Percentiles rank a stretch among this genome's conserved stretches.
Conservation (phyloP, 371 early-diverging fungal species). For the Lichtheimia corymbifera region DNA sequence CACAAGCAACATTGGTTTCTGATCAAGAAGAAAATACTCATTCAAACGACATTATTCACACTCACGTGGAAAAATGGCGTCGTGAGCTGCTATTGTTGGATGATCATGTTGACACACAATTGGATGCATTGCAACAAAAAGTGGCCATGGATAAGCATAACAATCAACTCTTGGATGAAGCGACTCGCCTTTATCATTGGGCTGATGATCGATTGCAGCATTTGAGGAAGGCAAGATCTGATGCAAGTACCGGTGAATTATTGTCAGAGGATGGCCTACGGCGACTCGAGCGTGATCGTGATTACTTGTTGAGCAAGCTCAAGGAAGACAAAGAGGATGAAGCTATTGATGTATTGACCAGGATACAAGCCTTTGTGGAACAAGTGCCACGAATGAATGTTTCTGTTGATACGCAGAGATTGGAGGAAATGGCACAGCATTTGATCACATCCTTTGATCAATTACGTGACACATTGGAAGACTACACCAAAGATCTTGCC, state of each 20-base stretch:
- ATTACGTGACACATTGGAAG: slow-evolving; percentile 29
- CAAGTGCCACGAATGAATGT: slow-evolving; percentile 14
- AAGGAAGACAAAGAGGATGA: slow-evolving; percentile 36
- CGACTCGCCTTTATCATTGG: slow-evolving; percentile 37
- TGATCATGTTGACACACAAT: slow-evolving; percentile 29
- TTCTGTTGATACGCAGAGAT: slow-evolving; percentile 19
- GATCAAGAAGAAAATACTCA: slow-evolving; percentile 30
- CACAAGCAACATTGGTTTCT: slow-evolving; percentile 15
- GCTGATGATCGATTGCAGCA: slow-evolving; percentile 31
- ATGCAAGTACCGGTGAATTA: slow-evolving; percentile 13
- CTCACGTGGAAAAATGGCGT: slow-evolving; percentile 25
- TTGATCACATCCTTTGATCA: slow-evolving; percentile 35
- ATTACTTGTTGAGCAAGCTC: slow-evolving; percentile 19
- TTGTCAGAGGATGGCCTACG: slow-evolving; percentile 33
- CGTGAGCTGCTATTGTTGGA: slow-evolving; percentile 26
- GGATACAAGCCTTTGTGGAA: slow-evolving; percentile 30
- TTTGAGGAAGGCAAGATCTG: slow-evolving; percentile 25
- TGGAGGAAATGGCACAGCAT: slow-evolving; percentile 25
- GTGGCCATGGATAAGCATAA: slow-evolving; percentile 30
- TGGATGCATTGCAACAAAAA: slow-evolving; percentile 30
- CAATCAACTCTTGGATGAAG: slow-evolving; percentile 35
- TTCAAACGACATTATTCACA: slow-evolving; percentile 30
- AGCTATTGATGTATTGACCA: slow-evolving; percentile 34
- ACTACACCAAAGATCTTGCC: slow-evolving; percentile 24
- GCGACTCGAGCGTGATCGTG: slow-evolving; percentile 30